These are phyloP conservation scores for Hypholoma fasciculare DNA, from an alignment of 768 basidiomycete genomes.

Conservation along the genomic window DNA sequence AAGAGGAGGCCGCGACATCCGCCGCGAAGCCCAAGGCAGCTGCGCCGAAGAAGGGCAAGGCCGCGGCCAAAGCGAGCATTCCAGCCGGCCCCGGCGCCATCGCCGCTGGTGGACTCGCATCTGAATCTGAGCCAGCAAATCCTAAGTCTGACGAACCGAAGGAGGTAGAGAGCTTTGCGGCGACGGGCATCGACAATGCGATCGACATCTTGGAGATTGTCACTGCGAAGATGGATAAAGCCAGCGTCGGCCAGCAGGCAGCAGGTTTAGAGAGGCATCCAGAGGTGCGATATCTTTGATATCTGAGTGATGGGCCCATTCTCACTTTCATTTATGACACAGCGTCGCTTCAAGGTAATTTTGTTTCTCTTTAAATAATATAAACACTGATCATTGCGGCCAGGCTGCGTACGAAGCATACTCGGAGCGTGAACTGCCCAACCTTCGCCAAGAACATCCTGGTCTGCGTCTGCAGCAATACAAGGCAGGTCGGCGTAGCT, in stretches of 20 bases:
- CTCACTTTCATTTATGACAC: constrained; percentile 7
- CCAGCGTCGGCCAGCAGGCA: constrained; percentile 84
- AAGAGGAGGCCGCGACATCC: constrained; percentile 71
- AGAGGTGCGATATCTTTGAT: constrained; percentile 56
- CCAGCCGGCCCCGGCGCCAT: constrained; percentile 87
- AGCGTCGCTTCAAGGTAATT: constrained; percentile 87
- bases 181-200: constrained; percentile 90
- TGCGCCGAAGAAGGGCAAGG: constrained; percentile 62
- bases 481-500: constrained; percentile 41
- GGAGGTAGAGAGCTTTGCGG: constrained; percentile 69
- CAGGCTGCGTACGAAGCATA: constrained; percentile 91
- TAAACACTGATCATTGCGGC: constrained; percentile 7
- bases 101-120: constrained; percentile 65
- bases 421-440: constrained; percentile 83
- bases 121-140: constrained; percentile 18
- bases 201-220: constrained; percentile 87
- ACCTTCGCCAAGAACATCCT: constrained; percentile 79
- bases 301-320: not conserved
- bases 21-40: constrained; percentile 63
- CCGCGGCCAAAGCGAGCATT: constrained; percentile 38
- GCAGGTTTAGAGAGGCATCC: constrained; percentile 89
- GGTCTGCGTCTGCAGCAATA: constrained; percentile 92
- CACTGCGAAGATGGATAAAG: constrained; percentile 92
- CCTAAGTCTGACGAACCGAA: constrained; percentile 30
- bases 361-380: not conserved